Evolutionary conservation across 2,329 filamentous ascomycete species (phyloP), one percentile per base, ranked within the genome.

Genomic region (Aspergillus sp.): DNA sequence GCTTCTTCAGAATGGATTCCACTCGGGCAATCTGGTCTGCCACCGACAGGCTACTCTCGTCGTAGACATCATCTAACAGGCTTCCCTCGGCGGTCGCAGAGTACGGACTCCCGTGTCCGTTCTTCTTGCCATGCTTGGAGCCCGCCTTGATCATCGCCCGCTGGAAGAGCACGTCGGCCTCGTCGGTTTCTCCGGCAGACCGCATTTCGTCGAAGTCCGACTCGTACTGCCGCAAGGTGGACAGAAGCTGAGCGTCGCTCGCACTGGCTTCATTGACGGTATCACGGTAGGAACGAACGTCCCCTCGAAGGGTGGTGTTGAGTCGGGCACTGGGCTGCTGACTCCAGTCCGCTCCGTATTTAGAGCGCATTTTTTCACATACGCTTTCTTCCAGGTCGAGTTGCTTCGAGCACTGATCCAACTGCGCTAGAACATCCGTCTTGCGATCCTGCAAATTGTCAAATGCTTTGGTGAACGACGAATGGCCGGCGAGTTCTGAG

Each of bases 281-380:
- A 59, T 93, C 90, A 31, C 89, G 87, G 71, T 98, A 97, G 69
- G 90, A 94, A 62, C 90, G 85, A 55, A 98, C 90, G 72, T 99
- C 95, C 59, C 87, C 89, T 57, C 93, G 86, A 53, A 99, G 79
- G 0, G 94, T 98, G 4, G 90, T 88, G 1, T 94, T 99, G 46
- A 99, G 83, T 58, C 91, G 85, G 32, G 91, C 91, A 73, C 94
- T 98, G 11, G 95, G 95, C 71, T 99, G 95, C 70, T 99, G 95
- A 18, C 92, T 96, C 95, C 95, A 99, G 56, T 98, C 94, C 29
- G 84, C 85, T 57, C 94, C 93, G 73, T 98, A 98, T 74, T 99
- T 99, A 12, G 92, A 96, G 51, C 95, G 87, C 95, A 99, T 99
- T 81, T 98, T 99, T 75, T 99, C 95, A 74, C 95, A 99, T 0